Conservation (phyloP, 164 flowering plant genomes). For the Aristolochia californica region DNA sequence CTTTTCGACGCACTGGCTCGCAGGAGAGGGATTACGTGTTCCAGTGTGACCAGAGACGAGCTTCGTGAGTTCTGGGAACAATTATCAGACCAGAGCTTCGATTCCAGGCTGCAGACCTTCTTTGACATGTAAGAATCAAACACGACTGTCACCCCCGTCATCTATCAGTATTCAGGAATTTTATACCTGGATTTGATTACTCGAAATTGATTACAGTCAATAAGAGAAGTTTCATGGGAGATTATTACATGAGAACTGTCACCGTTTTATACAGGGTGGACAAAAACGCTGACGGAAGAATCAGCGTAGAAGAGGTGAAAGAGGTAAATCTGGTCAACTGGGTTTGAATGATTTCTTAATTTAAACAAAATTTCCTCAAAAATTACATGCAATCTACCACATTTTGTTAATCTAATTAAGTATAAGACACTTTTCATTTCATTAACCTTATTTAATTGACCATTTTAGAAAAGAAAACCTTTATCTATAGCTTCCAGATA, state of each 20-base stretch:
- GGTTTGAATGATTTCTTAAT: background rate
- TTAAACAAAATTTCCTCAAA: background rate
- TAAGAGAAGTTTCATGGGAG: too few species aligned
- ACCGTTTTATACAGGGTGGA: constrained; percentile 62
- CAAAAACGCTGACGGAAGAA: constrained; percentile 74
- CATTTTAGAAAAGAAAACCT: too few species aligned
- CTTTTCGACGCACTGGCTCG: constrained; percentile 46
- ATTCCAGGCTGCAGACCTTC: constrained; percentile 54
- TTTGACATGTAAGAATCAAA: constrained; percentile 57
- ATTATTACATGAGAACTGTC: too few species aligned
- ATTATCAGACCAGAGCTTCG: constrained; percentile 60
- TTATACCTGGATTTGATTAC: too few species aligned
- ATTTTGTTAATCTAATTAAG: too few species aligned
- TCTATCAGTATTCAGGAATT: too few species aligned
- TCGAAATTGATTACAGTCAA: too few species aligned
- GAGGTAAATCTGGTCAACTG: constrained; percentile 27
- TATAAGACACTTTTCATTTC: too few species aligned
- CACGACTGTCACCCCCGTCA: too few species aligned
- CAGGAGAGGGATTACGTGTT: constrained; percentile 27
- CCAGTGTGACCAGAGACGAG: constrained; percentile 27
- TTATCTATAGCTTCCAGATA: too few species aligned
- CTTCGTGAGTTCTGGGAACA: constrained; percentile 59
- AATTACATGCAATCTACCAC: too few species aligned
- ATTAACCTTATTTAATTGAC: too few species aligned
- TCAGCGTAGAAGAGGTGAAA: constrained; percentile 63